A percentile compares a stretch with the other conserved stretches of the same genome.
phyloP scores from a whole-genome alignment of 2,329 filamentous ascomycete species.

The Diaporthe vexans region DNA sequence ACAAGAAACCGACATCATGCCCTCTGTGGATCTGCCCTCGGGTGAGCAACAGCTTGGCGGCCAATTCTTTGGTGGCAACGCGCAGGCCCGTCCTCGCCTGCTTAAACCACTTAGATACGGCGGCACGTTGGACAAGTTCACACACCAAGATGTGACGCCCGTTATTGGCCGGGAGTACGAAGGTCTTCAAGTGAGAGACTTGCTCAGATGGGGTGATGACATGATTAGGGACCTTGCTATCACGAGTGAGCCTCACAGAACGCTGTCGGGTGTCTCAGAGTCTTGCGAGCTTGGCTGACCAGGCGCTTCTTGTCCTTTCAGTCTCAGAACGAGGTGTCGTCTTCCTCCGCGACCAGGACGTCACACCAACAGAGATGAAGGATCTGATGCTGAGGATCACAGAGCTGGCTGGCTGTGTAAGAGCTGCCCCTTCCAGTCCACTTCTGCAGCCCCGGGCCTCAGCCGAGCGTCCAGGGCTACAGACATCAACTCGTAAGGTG shows the following conservation, averaged over 20 bases:
- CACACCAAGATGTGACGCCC: slow-evolving; percentile 53
- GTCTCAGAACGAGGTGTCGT: slow-evolving; percentile 65
- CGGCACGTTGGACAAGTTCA: slow-evolving; percentile 57
- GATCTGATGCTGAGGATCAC: slow-evolving; percentile 61
- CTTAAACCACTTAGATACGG: slow-evolving; percentile 48
- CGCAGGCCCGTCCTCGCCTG: slow-evolving; percentile 44
- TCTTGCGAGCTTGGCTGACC: slow-evolving; percentile 22
- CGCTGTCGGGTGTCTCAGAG: too few species aligned
- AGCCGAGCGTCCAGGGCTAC: neutral
- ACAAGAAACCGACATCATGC: slow-evolving; percentile 50
- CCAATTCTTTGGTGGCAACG: slow-evolving; percentile 47
- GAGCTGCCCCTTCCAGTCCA: slow-evolving; percentile 27
- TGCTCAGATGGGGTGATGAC: slow-evolving; percentile 50
- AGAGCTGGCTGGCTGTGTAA: slow-evolving; percentile 57
- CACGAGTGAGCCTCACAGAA: slow-evolving; percentile 45
- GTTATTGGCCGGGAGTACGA: slow-evolving; percentile 52
- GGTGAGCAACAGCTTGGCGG: slow-evolving; percentile 40
- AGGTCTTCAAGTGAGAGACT: slow-evolving; percentile 49
- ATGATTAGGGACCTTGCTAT: slow-evolving; percentile 50
- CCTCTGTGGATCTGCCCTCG: slow-evolving; percentile 47
- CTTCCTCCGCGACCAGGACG: slow-evolving; percentile 64
- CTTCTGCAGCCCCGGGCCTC: neutral
- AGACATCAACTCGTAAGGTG: neutral
- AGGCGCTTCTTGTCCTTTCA: slow-evolving; percentile 36
- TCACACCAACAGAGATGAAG: slow-evolving; percentile 59